A percentile compares a stretch with the other conserved stretches of the same genome.
These are phyloP conservation scores for Panicum virgatum DNA, from an alignment of 202 grass and related monocot species.

Conservation along the genomic window DNA sequence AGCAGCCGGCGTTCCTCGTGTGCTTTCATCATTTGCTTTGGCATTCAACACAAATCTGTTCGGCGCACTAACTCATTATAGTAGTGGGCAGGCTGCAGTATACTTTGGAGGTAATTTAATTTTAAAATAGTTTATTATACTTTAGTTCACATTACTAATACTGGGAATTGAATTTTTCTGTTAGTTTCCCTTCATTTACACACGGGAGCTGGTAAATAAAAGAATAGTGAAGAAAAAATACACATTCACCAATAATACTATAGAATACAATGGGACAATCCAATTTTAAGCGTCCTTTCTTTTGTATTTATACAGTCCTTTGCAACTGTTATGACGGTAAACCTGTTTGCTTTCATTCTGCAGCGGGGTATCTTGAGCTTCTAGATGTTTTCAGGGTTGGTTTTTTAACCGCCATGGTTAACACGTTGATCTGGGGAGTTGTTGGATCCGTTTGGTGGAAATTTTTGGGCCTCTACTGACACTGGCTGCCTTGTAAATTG, in stretches of 20 bases:
- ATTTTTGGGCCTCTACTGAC: constrained; percentile 87
- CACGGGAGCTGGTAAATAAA: not conserved
- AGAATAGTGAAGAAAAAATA: not conserved
- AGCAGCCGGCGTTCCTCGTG: constrained; percentile 76
- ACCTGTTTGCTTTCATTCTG: constrained; percentile 38
- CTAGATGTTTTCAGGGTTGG: constrained; percentile 85
- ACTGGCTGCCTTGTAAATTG: not conserved
- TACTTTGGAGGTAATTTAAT: constrained; percentile 90
- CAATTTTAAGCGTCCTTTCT: not conserved
- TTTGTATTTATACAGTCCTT: not conserved
- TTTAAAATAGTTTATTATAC: not conserved
- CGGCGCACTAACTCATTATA: constrained; percentile 86
- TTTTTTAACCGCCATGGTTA: constrained; percentile 66
- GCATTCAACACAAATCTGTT: constrained; percentile 93
- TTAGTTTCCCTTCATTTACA: not conserved
- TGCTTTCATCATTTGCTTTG: constrained; percentile 74
- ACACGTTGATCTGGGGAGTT: constrained; percentile 68
- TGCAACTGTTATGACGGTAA: constrained; percentile 2
- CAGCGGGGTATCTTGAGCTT: constrained; percentile 87
- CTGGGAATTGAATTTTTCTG: constrained; percentile 4
- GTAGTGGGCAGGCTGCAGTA: constrained; percentile 91
- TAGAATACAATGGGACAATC: not conserved
- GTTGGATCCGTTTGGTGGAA: constrained; percentile 92
- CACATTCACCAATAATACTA: not conserved
- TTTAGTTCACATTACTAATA: not conserved